These are phyloP conservation scores for Dunaliella sp. DNA, from an alignment of 139 green algal species.

Conservation along the genomic window DNA sequence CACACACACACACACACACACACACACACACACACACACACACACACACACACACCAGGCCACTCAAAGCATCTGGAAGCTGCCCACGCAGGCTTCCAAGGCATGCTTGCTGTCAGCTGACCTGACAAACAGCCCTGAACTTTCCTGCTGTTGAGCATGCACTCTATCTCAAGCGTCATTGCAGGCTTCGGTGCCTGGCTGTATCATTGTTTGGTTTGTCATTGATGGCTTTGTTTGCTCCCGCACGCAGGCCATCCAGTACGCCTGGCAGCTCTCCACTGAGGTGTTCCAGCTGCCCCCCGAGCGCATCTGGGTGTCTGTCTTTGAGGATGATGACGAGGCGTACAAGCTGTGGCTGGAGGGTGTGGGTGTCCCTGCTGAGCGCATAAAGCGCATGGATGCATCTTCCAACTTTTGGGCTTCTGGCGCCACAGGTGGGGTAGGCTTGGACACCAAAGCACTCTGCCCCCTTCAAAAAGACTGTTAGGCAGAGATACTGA, in stretches of 20 bases:
- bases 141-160: too few species aligned
- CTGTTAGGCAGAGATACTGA: not conserved
- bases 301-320: slow-evolving; percentile 82
- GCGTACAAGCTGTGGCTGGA: slow-evolving; percentile 80
- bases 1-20: too few species aligned
- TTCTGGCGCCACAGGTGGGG: slow-evolving; percentile 66
- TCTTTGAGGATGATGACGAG: slow-evolving; percentile 91
- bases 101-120: too few species aligned
- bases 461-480: not conserved
- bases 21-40: too few species aligned
- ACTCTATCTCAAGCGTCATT: too few species aligned
- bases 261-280: slow-evolving; percentile 90
- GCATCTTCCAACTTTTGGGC: slow-evolving; percentile 95
- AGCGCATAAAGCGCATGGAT: slow-evolving; percentile 81
- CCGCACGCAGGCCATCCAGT: slow-evolving; percentile 69
- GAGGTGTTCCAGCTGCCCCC: slow-evolving; percentile 64
- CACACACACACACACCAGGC: too few species aligned
- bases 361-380: slow-evolving; percentile 66
- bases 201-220: too few species aligned
- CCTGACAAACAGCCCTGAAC: too few species aligned
- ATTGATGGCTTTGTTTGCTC: too few species aligned
- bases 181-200: too few species aligned
- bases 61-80: too few species aligned
- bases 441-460: not conserved
- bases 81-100: too few species aligned